Base-by-base conservation (phyloP, 129 eudicot genomes). In the Chrysanthemum makinoi region DNA sequence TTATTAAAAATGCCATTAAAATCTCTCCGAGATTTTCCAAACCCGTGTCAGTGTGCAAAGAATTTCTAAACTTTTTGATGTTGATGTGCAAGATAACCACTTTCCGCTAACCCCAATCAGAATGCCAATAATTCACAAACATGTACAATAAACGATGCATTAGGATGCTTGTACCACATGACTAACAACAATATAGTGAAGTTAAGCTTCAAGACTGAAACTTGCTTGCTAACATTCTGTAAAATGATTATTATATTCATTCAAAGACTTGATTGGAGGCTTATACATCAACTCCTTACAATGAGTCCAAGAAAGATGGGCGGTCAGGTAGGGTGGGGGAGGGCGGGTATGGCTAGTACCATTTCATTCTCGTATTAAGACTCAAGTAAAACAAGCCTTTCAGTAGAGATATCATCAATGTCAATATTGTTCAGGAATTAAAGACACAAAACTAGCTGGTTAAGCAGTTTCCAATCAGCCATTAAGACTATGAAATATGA, bases 251-350 rank as follows among this genome's bases (percentile, higher is more conserved):
- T 66, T 83, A 82, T 83, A 88, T 73, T 79, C 87, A 76, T 81
- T 73, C 75, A 69, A 74, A 69, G 69, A 62, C 82, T 76, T 50
- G 74, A 77, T 66, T 71, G 82, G 83, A 79, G 87, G 85, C 85
- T 86, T 76, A 86, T 81, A 80, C 89, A 83, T 76, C 89, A 84
- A 77, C 89, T 79, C 87, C 85, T 76, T 78, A 39, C 83, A 73
- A 43, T 30, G 77, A 80, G 80, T 74, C 70, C 80, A 62, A 80
- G 83, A 75, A 60, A 39, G 56, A 16, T 44, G 65, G 46, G 46
- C 46, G 46, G 46, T 39, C 10, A 6, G 7, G 46, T 39, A 8
- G 67, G 73, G 69, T 58, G 61, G 75, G 80, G 70, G 22, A 22
- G 64, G 50, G 59, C 20, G 62, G 24, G 50, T 72, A 16, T 47